Base-by-base conservation (phyloP, 2,329 filamentous ascomycete genomes). In the Trichoderma citrinoviride region DNA sequence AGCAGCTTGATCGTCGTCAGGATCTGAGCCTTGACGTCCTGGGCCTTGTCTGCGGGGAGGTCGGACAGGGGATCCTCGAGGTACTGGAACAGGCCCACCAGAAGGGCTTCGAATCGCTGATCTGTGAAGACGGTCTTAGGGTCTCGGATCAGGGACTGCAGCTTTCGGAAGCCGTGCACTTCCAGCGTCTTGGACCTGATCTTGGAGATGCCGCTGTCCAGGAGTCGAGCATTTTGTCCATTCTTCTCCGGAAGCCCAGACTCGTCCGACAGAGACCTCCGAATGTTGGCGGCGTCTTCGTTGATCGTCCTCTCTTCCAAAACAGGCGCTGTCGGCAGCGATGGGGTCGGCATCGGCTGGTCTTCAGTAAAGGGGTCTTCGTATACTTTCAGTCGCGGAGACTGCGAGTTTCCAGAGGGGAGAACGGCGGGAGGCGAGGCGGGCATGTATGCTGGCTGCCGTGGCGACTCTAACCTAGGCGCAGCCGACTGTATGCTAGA, bases 121-220 rank as follows among this genome's bases (percentile, higher is more conserved):
- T 89, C 85, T 1, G 83, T 82, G 72, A 90, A 87, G 21, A 86
- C 81, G 15, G 87, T 82, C 70, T 83, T 84, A 72, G 82, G 85
- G 65, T 90, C 88, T 68, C 89, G 87, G 66, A 92, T 83, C 68
- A 93, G 83, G 44, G 88, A 88, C 74, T 93, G 90, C 55, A 93
- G 80, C 71, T 91, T 90, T 61, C 90, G 86, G 81, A 93, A 92
- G 64, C 90, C 90, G 72, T 93, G 90, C 3, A 91, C 90, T 72
- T 93, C 91, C n/a, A 94, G 83, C 1, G 86, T 86, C 70, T 87
- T 86, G 33, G 85, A 82, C 69, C 87, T 87, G 70, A 93, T 88
- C 68, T 90, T 90, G 58, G 87, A 81, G 69, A 93, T 90, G 56
- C 89, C 91, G 70, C 90, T 93, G 37, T 89, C 85, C 5, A 94